Conservation (phyloP, 768 basidiomycete genomes). For the Amylocystis lapponica region DNA sequence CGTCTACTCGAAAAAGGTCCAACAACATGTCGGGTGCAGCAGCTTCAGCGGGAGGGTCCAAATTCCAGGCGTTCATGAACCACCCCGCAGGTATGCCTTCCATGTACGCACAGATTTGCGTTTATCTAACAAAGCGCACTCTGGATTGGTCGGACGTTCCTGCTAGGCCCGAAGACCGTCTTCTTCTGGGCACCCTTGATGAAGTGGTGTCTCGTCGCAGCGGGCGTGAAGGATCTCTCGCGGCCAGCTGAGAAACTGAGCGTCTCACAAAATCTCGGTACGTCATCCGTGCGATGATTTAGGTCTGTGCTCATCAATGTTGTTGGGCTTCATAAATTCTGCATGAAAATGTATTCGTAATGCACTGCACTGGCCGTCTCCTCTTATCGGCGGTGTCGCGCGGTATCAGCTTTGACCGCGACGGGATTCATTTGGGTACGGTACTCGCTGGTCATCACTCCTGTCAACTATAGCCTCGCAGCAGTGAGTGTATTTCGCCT, state of each 20-base stretch:
- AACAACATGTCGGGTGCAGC: conserved; percentile 73
- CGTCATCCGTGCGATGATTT: conserved; percentile 21
- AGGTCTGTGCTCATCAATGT: not conserved
- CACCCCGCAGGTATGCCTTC: conserved; percentile 77
- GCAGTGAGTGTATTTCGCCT: conserved; percentile 51
- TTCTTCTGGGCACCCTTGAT: conserved; percentile 98
- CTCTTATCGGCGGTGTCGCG: conserved; percentile 4
- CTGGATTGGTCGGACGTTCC: not conserved
- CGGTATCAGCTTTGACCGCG: conserved; percentile 72
- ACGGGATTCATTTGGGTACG: conserved; percentile 99
- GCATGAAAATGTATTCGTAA: not conserved
- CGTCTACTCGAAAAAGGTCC: too few relatives aligned
- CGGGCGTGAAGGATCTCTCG: conserved; percentile 76
- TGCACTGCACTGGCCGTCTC: too few relatives aligned
- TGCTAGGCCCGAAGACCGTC: conserved; percentile 79
- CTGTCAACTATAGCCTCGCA: conserved; percentile 91
- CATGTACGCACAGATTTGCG: conserved; percentile 8
- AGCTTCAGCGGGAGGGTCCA: conserved; percentile 70
- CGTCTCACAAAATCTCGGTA: conserved; percentile 88
- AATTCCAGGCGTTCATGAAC: conserved; percentile 80
- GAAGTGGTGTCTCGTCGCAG: conserved; percentile 88
- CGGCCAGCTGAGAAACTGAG: conserved; percentile 94
- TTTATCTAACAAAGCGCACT: conserved; percentile 3
- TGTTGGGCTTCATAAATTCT: conserved; percentile 7
- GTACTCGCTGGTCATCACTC: conserved; percentile 92